Conservation (phyloP, 495 filamentous ascomycete species). For the Aspergillus sclerotiicarbonarius region DNA sequence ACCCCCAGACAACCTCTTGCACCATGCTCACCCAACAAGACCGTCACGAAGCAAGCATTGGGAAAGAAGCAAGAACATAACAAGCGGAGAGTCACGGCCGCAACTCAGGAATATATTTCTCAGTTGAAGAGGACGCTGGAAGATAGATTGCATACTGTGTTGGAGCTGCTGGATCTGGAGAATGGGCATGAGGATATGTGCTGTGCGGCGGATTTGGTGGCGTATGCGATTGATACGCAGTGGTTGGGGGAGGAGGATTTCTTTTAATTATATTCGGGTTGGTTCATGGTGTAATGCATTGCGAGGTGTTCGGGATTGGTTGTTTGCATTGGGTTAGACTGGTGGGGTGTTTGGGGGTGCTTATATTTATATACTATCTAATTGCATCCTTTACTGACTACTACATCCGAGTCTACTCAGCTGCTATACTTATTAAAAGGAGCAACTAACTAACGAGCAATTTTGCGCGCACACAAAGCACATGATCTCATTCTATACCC, state of each 20-base stretch:
- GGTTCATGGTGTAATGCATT: background rate
- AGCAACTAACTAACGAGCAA: no score
- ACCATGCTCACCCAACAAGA: constrained; percentile 36
- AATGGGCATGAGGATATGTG: constrained; percentile 47
- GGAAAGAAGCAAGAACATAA: constrained; percentile 15
- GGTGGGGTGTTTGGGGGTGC: background rate
- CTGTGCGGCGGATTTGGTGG: constrained; percentile 47
- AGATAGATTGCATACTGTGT: constrained; percentile 30
- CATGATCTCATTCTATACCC: background rate
- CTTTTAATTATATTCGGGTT: constrained; percentile 23
- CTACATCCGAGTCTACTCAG: background rate
- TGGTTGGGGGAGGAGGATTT: constrained; percentile 46
- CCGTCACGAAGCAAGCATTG: constrained; percentile 11
- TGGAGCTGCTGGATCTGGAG: constrained; percentile 41
- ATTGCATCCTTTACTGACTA: background rate
- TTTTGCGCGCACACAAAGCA: background rate
- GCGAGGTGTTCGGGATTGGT: background rate
- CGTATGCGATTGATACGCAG: constrained; percentile 46
- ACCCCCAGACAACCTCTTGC: constrained; percentile 30
- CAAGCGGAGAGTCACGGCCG: background rate
- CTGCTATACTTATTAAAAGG: no score
- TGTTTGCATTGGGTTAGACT: background rate
- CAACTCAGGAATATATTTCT: constrained; percentile 17
- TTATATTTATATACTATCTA: background rate
- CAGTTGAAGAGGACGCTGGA: constrained; percentile 33